Base-by-base conservation (phyloP, 805 yeast species). In the Hanseniaspora singularis region DNA sequence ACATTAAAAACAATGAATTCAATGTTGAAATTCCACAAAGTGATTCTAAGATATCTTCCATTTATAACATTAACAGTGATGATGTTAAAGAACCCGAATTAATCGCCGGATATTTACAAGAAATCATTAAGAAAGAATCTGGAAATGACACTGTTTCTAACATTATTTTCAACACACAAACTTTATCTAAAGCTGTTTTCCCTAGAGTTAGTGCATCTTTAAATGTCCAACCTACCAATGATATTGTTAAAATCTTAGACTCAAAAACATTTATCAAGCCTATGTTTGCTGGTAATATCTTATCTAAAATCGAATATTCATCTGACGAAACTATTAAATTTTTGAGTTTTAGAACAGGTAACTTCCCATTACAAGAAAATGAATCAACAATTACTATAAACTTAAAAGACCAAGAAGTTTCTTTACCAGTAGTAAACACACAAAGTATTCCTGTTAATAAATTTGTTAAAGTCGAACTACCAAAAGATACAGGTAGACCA, bases 201-300 rank as follows among this genome's bases (percentile, higher is more conserved):
- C 97, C 98, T 33, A 73, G 97, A 53, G 71, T 82, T 19, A 94
- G 85, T 28, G 96, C 96, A 1, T 57, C 81, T 49, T 66, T 89
- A 41, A 94, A 89, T 58, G 72, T 75, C 19, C 96, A 89, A 66
- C 96, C 96, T 24, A 66, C 92, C 42, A 77, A 89, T 23, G 97
- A 89, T 59, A 72, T 92, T 49, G 74, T 73, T 54, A 73, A 74
- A 57, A 79, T 89, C 33, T 74, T 73, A 53, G 67, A 76, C 43
- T 70, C 74, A 15, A 74, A 72, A 51, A 81, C 92, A 7, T 92
- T 89, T 64, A 78, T 81, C 32, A 80, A 97, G 63, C 96, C 97
- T 38, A 86, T 89, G 32, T 92, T 84, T 61, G 97, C 98, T 18
- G 98, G 98, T 40, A 92, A 92, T 64, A 94, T 94, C 4, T 68